Conservation (phyloP, 106 monocot genomes). For the Acorus calamus region DNA sequence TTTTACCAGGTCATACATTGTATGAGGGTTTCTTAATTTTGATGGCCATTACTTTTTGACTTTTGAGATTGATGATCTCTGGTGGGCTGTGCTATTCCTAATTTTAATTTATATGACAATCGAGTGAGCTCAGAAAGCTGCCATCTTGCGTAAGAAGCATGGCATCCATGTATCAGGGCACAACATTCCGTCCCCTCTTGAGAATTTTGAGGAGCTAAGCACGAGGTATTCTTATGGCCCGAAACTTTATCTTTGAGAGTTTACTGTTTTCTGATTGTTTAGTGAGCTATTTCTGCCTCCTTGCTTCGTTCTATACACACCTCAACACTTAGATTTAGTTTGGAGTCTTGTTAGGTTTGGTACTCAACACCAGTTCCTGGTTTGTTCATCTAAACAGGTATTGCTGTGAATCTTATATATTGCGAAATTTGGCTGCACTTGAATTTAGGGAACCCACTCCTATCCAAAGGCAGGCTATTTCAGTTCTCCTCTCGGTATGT, state of each 20-base stretch:
- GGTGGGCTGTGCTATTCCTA: too few species aligned
- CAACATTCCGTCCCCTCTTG: slow-evolving; percentile 57
- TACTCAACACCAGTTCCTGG: not conserved
- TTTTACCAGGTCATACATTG: too few species aligned
- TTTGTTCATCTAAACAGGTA: slow-evolving; percentile 28
- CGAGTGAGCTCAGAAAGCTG: slow-evolving; percentile 33
- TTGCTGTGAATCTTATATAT: slow-evolving; percentile 69
- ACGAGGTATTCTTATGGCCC: slow-evolving; percentile 37
- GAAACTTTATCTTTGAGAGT: too few species aligned
- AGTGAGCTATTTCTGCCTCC: not conserved
- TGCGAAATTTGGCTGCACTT: slow-evolving; percentile 54
- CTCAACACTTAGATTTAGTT: not conserved
- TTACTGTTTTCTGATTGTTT: too few species aligned
- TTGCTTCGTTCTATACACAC: not conserved
- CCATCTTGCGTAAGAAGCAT: slow-evolving; percentile 65
- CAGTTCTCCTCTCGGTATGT: slow-evolving; percentile 79
- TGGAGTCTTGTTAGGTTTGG: too few species aligned
- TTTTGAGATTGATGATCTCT: too few species aligned
- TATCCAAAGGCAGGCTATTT: slow-evolving; percentile 97
- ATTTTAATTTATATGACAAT: too few species aligned
- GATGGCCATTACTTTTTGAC: too few species aligned
- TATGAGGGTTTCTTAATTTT: too few species aligned
- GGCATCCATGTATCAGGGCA: slow-evolving; percentile 79
- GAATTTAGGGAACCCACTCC: slow-evolving; percentile 92
- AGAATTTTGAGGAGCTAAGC: slow-evolving; percentile 58